Base-by-base conservation (phyloP, 768 basidiomycete species). In the Boletellus sp. region DNA sequence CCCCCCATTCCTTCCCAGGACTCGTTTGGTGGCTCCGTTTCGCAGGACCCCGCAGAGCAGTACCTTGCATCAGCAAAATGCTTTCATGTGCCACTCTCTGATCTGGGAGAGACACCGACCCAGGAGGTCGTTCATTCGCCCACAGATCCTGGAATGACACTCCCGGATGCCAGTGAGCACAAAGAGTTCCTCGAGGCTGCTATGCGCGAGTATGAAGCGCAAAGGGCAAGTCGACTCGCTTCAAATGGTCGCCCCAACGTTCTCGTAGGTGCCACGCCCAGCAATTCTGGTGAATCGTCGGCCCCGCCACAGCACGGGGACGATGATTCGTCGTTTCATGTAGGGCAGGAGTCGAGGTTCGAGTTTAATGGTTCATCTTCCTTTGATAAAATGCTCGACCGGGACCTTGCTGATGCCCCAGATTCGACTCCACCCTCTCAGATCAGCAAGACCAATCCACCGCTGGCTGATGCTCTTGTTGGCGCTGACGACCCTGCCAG, bases 81-180 rank as follows among this genome's bases (percentile, higher is more conserved):
- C 44, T 83, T 87, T 45, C 63, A 76, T 37, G 66, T 80, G 17
- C 86, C 85, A 46, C 66, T 87, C 40, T 78, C 79, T 26, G 77
- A 83, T 54, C 71, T 84, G 16, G 78, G 70, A 45, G 70, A 63
- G 53, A 64, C 54, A 24, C 56, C 63, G 39, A 65, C 63, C 7
- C 57, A 63, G 42, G 60, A 63, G 51, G 63, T 50, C 38, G 28
- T 52, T 35, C 60, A 61, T 50, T 54, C 55, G n/a, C 67, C 58
- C 35, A 51, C 72, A 40, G 68, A 79, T 24, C 80, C 80, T 15
- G 76, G 66, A 32, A 60, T 73, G 31, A 81, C 81, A 17, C 82
- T 83, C n/a, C 70, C 70, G 5, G 63, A 72, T 45, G 78, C 78
- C 2, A 71, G 69, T 38, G 67, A 72, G 15, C 63, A 66, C 51